Base-by-base conservation (phyloP, 2,329 filamentous ascomycete genomes). In the Hypomyces perniciosus region DNA sequence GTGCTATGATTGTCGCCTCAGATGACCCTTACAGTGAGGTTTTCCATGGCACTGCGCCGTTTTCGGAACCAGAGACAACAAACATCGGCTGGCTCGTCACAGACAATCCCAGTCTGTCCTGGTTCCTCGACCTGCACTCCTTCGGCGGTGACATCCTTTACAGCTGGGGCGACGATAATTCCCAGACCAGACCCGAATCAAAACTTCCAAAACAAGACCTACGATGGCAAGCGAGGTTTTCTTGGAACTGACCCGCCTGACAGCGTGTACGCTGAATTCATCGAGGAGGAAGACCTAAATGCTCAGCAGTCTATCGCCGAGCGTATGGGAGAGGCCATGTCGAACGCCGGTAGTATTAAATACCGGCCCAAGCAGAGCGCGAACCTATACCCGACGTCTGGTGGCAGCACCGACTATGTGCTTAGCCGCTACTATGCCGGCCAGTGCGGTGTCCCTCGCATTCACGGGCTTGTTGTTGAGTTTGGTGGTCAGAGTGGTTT, bases 51-150 rank as follows among this genome's bases (percentile, higher is more conserved):
- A 72, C 71, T 1, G 66, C 62, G 8, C 68, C 79, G 2, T 72
- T 74, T 46, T 82, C 79, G 0, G 79, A 83, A 65, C 67, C 79
- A 0, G 80, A 83, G 66, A 76, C 78, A 2, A 68, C 75, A 61
- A 78, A 73, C 59, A 70, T 80, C 51, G 74, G 73, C 52, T 80
- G 75, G 65, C 62, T 79, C 6, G 66, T 81, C 59, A 71, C 77
- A 56, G 67, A 70, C 29, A 77, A 74, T 62, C 62, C 67, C 44
- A 72, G 72, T 41, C 64, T 83, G 42, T 69, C 74, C 29, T 83
- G 78, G 78, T 80, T 79, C 61, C 65, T 81, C 53, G 80, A 83
- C 55, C 68, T 83, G 41, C 80, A 83, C 68, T 80, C 78, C 1
- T 76, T 70, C 29, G 68, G 71, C 0, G 77, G 75, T 2, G 54